Evolutionary conservation across 2,329 filamentous ascomycete species (phyloP), one percentile per base, ranked within the genome.

Genomic region (Nemania sp.): DNA sequence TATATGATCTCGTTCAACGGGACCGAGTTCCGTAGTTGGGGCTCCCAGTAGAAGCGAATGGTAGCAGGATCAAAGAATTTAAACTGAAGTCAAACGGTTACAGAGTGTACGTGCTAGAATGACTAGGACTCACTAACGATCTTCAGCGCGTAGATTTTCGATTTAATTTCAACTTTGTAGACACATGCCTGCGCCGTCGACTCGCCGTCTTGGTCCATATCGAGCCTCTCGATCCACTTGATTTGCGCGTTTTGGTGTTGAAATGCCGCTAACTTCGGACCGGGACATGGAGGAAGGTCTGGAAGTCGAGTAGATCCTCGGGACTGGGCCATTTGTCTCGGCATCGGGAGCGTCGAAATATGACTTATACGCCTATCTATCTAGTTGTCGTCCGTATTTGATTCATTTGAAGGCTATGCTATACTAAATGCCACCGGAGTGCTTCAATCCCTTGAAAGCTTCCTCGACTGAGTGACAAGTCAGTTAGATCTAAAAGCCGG

Each of bases 161-260:
- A 62, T 26, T 38, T n/a, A 8, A 62, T 62, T 62, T 47, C 51
- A 4, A 62, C 51, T 49, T 62, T 35, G 38, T 55, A 62, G 22
- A 62, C 51, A 26, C 29, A 54, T n/a, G 11, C 41, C 26, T 58
- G 56, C 13, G 11, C 18, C n/a, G 18, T 22, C 26, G 22, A 13
- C 26, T 20, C 41, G 32, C 41, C n/a, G 32, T 55, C 41, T 24
- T 38, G 24, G 27, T 55, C 38, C 11, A 3, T 7, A 27, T 55
- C 60, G 13, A 62, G 51, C 22, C 60, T 55, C n/a, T 62, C 38
- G 1, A 55, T 55, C 60, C 60, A 62, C 5, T 49, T 56, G 38
- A 55, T 62, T 56, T 5, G 7, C 24, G 59, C 7, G 35, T 62
- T 45, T 45, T 45, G 49, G 35, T 29, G 24, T 45, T 45, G 15